These are phyloP conservation scores for Penicillium mononematosum DNA, from an alignment of 495 filamentous ascomycete species.

Conservation along the genomic window DNA sequence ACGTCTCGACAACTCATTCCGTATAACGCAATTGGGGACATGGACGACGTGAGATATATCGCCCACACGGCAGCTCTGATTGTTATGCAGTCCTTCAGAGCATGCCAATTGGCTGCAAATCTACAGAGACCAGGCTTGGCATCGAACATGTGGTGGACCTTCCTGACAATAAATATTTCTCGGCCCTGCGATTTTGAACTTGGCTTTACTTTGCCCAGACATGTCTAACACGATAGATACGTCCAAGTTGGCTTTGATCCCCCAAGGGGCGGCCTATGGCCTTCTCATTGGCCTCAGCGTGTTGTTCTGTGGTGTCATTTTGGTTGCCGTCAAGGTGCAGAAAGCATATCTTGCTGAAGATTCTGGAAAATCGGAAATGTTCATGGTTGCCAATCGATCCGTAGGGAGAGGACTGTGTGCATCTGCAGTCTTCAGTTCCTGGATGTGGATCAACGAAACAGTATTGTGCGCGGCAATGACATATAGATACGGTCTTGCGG, in stretches of 20 bases:
- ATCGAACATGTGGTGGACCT: neutral
- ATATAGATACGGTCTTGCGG: constrained; percentile 40
- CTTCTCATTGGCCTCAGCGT: constrained; percentile 44
- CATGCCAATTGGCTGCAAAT: too few species aligned
- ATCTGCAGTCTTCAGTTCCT: constrained; percentile 48
- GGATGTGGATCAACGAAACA: constrained; percentile 52
- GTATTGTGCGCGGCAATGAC: constrained; percentile 40
- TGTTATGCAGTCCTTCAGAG: neutral
- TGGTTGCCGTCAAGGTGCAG: constrained; percentile 43
- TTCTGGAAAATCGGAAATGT: constrained; percentile 51
- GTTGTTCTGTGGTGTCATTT: constrained; percentile 43
- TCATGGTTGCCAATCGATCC: constrained; percentile 52
- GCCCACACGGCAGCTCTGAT: constrained; percentile 10
- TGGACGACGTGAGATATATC: constrained; percentile 31
- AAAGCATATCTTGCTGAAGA: constrained; percentile 46
- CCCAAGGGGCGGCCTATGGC: constrained; percentile 47
- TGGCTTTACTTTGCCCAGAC: constrained; percentile 3
- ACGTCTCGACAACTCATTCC: constrained; percentile 1
- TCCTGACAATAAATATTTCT: constrained; percentile 10
- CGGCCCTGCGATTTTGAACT: constrained; percentile 1
- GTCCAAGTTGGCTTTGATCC: constrained; percentile 27
- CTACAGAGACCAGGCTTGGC: neutral
- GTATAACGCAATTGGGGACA: constrained; percentile 32
- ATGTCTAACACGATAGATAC: constrained; percentile 55
- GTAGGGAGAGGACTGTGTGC: constrained; percentile 51